phyloP scores from a whole-genome alignment of 1,284 basidiomycete genomes.

The Vanrija humicola region DNA sequence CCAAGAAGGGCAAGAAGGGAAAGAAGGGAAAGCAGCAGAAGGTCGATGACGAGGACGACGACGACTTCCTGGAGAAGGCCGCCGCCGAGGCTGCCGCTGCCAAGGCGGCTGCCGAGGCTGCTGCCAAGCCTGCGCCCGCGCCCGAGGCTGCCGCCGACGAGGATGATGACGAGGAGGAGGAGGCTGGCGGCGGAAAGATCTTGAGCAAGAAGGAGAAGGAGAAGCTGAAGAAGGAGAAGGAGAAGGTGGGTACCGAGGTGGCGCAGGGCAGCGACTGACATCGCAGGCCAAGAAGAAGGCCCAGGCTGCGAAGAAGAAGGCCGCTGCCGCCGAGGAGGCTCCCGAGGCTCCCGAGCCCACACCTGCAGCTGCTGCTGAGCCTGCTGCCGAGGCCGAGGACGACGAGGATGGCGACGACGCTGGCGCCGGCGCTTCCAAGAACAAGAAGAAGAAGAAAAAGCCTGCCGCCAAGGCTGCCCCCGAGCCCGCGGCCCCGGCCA shows the following conservation, averaged over 20 bases:
- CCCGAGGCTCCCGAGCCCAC: slow-evolving; percentile 21
- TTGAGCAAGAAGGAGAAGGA: slow-evolving; percentile 91
- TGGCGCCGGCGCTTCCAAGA: slow-evolving; percentile 50
- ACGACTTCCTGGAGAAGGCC: slow-evolving; percentile 33
- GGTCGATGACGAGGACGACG: slow-evolving; percentile 31
- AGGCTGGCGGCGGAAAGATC: slow-evolving; percentile 63
- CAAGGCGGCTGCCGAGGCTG: slow-evolving; percentile 30
- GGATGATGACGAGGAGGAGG: slow-evolving; percentile 67
- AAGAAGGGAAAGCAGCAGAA: slow-evolving; percentile 52
- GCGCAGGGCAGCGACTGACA: background rate
- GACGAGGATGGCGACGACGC: slow-evolving; percentile 59
- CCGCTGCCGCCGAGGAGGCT: slow-evolving; percentile 23
- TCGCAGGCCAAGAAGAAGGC: slow-evolving; percentile 88
- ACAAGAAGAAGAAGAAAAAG: slow-evolving; percentile 88
- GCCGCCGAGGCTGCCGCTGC: slow-evolving; percentile 52
- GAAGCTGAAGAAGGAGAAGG: slow-evolving; percentile 86
- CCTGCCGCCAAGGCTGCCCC: slow-evolving; percentile 68
- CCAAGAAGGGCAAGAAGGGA: slow-evolving; percentile 50
- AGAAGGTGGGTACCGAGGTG: slow-evolving; percentile 61
- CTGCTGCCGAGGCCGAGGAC: slow-evolving; percentile 32
- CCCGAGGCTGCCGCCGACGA: slow-evolving; percentile 45
- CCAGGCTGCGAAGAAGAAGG: slow-evolving; percentile 81
- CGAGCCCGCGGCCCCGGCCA: slow-evolving; percentile 50
- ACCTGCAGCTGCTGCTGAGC: slow-evolving; percentile 23
- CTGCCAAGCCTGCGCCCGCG: slow-evolving; percentile 74